Conservation (phyloP, 2,329 filamentous ascomycete species). For the Fusarium sp. region DNA sequence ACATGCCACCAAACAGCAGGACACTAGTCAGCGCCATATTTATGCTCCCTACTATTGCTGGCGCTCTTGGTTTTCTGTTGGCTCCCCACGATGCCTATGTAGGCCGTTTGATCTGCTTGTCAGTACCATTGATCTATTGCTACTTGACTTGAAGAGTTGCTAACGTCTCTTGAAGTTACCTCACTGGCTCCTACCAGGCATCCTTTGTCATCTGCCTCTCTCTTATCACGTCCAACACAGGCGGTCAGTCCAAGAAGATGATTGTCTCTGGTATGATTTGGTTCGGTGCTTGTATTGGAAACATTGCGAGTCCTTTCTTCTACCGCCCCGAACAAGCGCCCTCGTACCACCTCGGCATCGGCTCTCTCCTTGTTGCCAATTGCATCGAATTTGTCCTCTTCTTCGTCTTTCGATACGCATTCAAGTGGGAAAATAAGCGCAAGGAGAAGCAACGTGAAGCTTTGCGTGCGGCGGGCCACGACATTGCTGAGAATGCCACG, state of each 20-base stretch:
- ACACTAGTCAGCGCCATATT: constrained; percentile 66
- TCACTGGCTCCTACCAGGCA: constrained; percentile 54
- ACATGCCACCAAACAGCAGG: constrained; percentile 59
- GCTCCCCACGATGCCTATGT: constrained; percentile 61
- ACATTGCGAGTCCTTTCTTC: constrained; percentile 72
- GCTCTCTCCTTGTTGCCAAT: constrained; percentile 56
- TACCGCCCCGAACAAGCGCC: constrained; percentile 65
- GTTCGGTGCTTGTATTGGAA: constrained; percentile 69
- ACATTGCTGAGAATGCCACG: constrained; percentile 49
- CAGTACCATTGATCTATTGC: constrained; percentile 18
- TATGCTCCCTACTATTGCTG: constrained; percentile 68
- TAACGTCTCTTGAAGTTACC: constrained; percentile 39
- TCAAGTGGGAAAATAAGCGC: constrained; percentile 54
- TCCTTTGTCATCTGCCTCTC: constrained; percentile 56
- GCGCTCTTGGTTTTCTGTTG: constrained; percentile 67
- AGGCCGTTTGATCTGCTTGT: constrained; percentile 66
- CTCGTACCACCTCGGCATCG: constrained; percentile 54
- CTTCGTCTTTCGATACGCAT: constrained; percentile 53
- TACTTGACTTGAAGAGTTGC: background rate
- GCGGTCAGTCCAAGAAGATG: constrained; percentile 71
- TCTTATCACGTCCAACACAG: constrained; percentile 61
- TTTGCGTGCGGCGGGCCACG: constrained; percentile 43
- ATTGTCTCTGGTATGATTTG: constrained; percentile 71
- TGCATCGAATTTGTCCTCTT: constrained; percentile 54
- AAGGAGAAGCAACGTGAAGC: constrained; percentile 52